Percentiles rank a stretch among this genome's conserved stretches.
phyloP scores from a whole-genome alignment of 2,329 filamentous ascomycete species.

The Cladosporium oxysporum region DNA sequence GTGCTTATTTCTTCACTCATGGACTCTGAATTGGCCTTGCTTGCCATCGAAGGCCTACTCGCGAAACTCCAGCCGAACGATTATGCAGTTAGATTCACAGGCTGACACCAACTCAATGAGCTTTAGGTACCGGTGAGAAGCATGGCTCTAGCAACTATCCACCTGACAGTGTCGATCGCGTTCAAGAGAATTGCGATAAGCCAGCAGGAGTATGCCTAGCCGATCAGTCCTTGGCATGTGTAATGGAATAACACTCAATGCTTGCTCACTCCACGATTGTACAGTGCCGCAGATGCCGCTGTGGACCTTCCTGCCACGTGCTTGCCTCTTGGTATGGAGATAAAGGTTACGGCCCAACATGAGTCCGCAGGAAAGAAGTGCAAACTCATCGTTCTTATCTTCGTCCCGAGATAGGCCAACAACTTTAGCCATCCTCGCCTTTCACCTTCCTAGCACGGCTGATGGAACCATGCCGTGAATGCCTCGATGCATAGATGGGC shows the following conservation, averaged over 20 bases:
- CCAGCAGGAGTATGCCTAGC: neutral
- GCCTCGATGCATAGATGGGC: neutral
- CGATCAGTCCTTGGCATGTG: constrained; percentile 9
- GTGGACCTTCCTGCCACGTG: neutral
- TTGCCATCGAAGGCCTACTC: neutral
- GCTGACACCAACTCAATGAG: neutral
- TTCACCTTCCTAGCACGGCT: constrained; percentile 5
- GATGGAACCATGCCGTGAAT: neutral
- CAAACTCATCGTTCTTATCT: constrained; percentile 2
- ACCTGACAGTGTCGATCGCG: neutral
- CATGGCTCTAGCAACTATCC: neutral
- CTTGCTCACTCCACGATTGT: neutral
- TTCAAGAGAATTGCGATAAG: neutral
- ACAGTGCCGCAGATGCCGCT: neutral
- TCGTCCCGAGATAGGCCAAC: neutral
- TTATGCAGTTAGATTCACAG: neutral
- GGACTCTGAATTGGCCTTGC: neutral
- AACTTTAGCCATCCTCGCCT: neutral
- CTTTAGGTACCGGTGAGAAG: neutral
- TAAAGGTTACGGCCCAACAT: neutral
- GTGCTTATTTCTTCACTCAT: neutral
- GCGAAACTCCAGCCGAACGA: neutral
- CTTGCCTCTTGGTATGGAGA: neutral
- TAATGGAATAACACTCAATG: neutral
- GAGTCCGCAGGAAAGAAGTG: neutral